phyloP scores from a whole-genome alignment of 2,329 filamentous ascomycete genomes.

The Talaromyces sp. region DNA sequence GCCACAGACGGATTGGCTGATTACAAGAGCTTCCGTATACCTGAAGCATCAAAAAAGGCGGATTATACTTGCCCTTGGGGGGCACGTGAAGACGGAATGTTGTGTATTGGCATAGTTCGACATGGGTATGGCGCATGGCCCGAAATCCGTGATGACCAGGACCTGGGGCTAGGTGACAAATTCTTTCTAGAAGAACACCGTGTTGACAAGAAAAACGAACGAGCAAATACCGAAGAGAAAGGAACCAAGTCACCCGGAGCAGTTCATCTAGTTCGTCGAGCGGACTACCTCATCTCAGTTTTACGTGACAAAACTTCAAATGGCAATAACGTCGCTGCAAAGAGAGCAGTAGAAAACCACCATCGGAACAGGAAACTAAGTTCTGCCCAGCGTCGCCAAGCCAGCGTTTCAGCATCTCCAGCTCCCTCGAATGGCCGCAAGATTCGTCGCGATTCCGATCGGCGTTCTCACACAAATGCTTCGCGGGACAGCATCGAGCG shows the following conservation, averaged over 20 bases:
- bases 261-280: conserved; percentile 89
- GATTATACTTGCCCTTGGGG: conserved; percentile 92
- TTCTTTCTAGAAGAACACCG: conserved; percentile 96
- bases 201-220: conserved; percentile 95
- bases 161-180: conserved; percentile 81
- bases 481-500: conserved; percentile 39
- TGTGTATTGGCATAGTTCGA: conserved; percentile 84
- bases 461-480: conserved; percentile 36
- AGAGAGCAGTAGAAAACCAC: conserved; percentile 81
- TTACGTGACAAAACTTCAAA: conserved; percentile 82
- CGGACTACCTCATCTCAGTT: conserved; percentile 93
- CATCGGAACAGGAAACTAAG: conserved; percentile 78
- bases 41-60: conserved; percentile 86
- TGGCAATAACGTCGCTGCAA: conserved; percentile 55
- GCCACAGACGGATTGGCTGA: conserved; percentile 62
- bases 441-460: conserved; percentile 37
- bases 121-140: conserved; percentile 96
- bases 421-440: conserved; percentile 39
- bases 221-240: conserved; percentile 57
- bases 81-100: conserved; percentile 91
- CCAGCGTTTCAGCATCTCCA: conserved; percentile 42
- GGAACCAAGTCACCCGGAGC: conserved; percentile 81
- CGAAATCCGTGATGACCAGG: conserved; percentile 84
- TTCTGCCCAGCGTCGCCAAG: conserved; percentile 24
- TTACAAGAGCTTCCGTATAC: conserved; percentile 74